Conservation (phyloP, 2,329 filamentous ascomycete genomes). For the Aspergillus versicolor region DNA sequence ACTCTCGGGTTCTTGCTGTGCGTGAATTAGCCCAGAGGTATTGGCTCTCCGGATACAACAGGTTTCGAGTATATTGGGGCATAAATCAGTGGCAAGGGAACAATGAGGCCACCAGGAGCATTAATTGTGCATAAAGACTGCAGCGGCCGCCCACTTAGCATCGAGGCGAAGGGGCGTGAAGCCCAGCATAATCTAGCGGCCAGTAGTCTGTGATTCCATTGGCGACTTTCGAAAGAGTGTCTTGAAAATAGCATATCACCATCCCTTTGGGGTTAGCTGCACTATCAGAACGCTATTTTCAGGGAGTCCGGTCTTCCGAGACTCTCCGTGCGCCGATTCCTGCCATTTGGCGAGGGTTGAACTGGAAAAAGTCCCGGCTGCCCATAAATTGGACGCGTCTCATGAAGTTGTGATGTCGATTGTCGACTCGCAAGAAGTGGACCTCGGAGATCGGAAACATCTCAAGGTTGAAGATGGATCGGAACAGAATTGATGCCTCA, state of each 20-base stretch:
- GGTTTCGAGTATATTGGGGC: background rate
- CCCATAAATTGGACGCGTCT: background rate
- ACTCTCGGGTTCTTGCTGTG: too few relatives aligned
- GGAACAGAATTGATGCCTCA: conserved; percentile 1
- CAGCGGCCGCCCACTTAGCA: background rate
- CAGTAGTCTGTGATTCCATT: background rate
- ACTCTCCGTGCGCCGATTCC: background rate
- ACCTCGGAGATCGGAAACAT: background rate
- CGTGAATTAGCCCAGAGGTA: too few relatives aligned
- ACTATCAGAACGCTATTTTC: background rate
- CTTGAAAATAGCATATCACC: background rate
- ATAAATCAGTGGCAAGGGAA: background rate
- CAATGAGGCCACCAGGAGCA: too few relatives aligned
- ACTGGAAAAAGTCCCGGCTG: background rate
- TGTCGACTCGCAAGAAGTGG: background rate
- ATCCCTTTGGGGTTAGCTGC: background rate
- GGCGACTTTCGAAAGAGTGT: background rate
- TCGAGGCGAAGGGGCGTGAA: background rate
- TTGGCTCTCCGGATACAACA: background rate
- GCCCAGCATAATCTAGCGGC: background rate
- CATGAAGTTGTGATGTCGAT: background rate
- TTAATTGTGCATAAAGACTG: background rate
- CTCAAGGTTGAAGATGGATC: background rate
- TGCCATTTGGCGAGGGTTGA: background rate
- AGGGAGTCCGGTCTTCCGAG: background rate